Percentiles rank a stretch among this genome's conserved stretches.
Evolutionary conservation across 192 early-diverging fungal species (phyloP).

Genomic region (Coemansia sp.): DNA sequence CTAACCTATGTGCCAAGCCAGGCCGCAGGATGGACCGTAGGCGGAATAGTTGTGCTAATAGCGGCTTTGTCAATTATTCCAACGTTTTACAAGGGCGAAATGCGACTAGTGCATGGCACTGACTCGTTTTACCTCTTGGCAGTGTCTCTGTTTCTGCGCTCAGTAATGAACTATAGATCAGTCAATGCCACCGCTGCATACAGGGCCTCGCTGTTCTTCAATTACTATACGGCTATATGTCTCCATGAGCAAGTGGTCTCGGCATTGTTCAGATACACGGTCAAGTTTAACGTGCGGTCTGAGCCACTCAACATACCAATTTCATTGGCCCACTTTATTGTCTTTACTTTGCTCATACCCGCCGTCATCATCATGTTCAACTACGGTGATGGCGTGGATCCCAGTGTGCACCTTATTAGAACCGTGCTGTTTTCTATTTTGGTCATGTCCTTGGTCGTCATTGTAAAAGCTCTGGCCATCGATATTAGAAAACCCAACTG

Average conservation of each 20-base stretch:
- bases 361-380: not conserved
- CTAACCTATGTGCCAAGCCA: slow-evolving; percentile 17
- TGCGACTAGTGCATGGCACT: not conserved
- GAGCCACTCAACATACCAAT: not conserved
- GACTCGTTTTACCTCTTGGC: slow-evolving; percentile 7
- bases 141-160: slow-evolving; percentile 25
- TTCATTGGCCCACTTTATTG: not conserved
- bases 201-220: slow-evolving; percentile 32
- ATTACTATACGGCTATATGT: slow-evolving; percentile 8
- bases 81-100: not conserved
- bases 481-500: not conserved
- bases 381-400: not conserved
- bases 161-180: slow-evolving; percentile 10
- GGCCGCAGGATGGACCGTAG: slow-evolving; percentile 19
- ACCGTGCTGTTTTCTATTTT: not conserved
- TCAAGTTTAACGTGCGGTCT: not conserved
- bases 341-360: not conserved
- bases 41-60: slow-evolving; percentile 13
- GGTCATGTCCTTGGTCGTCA: not conserved
- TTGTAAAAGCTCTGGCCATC: not conserved
- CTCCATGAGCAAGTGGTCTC: not conserved
- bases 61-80: slow-evolving; percentile 5
- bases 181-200: slow-evolving; percentile 24
- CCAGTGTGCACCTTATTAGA: not conserved
- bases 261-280: not conserved